phyloP scores from a whole-genome alignment of 306 rosid genomes.

The Dryas octopetala region DNA sequence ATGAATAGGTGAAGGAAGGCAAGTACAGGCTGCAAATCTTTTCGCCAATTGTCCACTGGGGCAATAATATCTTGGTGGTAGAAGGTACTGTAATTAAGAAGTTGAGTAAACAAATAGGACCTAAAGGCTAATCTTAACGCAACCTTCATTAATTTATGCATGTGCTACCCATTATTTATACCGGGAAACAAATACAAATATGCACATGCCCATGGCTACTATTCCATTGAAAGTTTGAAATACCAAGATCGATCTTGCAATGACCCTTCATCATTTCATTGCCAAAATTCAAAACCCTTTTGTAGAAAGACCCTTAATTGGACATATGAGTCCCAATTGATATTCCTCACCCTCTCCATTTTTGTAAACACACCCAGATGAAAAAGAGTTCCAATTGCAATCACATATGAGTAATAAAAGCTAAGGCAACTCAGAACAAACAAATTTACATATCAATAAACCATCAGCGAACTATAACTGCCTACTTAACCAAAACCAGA shows the following conservation, averaged over 20 bases:
- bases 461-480: slow-evolving; percentile 10
- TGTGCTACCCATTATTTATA: too few relatives aligned
- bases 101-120: neutral
- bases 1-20: neutral
- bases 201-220: slow-evolving; percentile 46
- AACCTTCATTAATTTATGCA: too few relatives aligned
- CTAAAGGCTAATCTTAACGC: too few relatives aligned
- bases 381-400: slow-evolving; percentile 23
- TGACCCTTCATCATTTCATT: slow-evolving; percentile 45
- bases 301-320: slow-evolving; percentile 42
- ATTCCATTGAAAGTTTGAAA: slow-evolving; percentile 48
- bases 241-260: slow-evolving; percentile 32
- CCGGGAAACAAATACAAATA: slow-evolving; percentile 51
- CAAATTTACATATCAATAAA: neutral
- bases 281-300: slow-evolving; percentile 38
- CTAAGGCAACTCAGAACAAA: slow-evolving; percentile 7
- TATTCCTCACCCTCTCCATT: slow-evolving; percentile 45
- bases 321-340: slow-evolving; percentile 34
- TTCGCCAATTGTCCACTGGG: neutral
- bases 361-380: slow-evolving; percentile 41
- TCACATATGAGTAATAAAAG: slow-evolving; percentile 1
- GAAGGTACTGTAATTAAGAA: neutral
- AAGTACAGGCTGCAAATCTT: neutral
- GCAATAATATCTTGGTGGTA: neutral
- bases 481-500: slow-evolving; percentile 4